phyloP scores from a whole-genome alignment of 1,284 basidiomycete species.

The Phellopilus nigrolimitatus region DNA sequence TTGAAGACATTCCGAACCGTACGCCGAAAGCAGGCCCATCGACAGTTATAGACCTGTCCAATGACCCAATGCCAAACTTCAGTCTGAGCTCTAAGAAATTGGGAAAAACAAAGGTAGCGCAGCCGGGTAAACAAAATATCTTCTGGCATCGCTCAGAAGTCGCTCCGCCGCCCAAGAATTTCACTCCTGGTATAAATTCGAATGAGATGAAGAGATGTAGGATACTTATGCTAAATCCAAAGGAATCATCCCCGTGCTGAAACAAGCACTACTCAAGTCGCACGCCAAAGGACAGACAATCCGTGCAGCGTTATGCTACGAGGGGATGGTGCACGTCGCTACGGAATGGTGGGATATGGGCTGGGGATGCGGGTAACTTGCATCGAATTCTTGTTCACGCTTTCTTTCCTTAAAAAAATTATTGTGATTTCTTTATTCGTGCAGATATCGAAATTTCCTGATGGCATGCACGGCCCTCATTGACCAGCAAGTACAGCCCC shows the following conservation, averaged over 20 bases:
- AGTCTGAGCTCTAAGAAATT: background rate
- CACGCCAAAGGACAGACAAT: slow-evolving; percentile 47
- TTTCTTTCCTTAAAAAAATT: slow-evolving; percentile 10
- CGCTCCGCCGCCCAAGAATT: slow-evolving; percentile 57
- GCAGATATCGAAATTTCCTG: slow-evolving; percentile 86
- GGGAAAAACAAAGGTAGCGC: background rate
- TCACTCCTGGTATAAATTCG: slow-evolving; percentile 49
- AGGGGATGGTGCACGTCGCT: slow-evolving; percentile 55
- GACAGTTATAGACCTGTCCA: slow-evolving; percentile 5
- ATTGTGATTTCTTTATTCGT: slow-evolving; percentile 1
- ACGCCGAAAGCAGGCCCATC: background rate
- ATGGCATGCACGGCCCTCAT: slow-evolving; percentile 76
- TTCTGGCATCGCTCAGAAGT: slow-evolving; percentile 59
- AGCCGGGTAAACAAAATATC: slow-evolving; percentile 34
- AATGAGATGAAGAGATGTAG: background rate
- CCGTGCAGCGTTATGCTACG: slow-evolving; percentile 63
- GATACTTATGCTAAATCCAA: background rate
- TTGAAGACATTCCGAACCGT: slow-evolving; percentile 12
- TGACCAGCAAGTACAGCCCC: slow-evolving; percentile 52
- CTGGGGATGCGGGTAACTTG: slow-evolving; percentile 71
- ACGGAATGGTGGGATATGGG: slow-evolving; percentile 52
- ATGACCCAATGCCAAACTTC: background rate
- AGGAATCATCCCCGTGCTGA: slow-evolving; percentile 70
- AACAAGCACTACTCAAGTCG: slow-evolving; percentile 47
- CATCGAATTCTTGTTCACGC: background rate